Percentiles rank a stretch among this genome's conserved stretches.
Conservation (phyloP, 768 basidiomycete species). For the Astraeus odoratus region DNA sequence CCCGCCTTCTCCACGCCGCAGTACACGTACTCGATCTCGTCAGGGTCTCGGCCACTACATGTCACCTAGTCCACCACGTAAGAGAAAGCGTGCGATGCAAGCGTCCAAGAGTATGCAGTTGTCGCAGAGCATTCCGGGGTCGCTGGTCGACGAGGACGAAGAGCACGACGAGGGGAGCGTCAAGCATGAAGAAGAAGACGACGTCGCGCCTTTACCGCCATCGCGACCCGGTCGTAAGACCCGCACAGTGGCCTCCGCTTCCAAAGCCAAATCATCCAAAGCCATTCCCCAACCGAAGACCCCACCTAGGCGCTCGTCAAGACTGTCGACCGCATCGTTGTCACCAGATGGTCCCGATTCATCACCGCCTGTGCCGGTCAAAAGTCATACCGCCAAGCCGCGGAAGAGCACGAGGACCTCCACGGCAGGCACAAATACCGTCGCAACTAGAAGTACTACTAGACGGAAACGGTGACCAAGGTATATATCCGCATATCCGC, state of each 20-base stretch:
- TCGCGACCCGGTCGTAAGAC: conserved; percentile 7
- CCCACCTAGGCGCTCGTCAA: conserved; percentile 31
- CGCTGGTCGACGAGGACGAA: conserved; percentile 34
- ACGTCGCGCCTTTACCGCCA: conserved; percentile 27
- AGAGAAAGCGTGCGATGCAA: conserved; percentile 2
- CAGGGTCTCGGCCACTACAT: not conserved
- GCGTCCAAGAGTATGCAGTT: conserved; percentile 9
- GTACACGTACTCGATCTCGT: not conserved
- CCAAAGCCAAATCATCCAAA: conserved; percentile 3
- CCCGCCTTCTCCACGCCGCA: conserved; percentile 1
- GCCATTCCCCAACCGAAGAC: conserved; percentile 10
- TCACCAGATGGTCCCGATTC: conserved; percentile 25
- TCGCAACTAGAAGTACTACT: conserved; percentile 23
- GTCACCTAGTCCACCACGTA: conserved; percentile 9
- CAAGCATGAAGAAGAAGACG: conserved; percentile 30
- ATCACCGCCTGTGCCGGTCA: conserved; percentile 18
- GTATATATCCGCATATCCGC: not conserved
- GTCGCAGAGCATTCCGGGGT: conserved; percentile 37
- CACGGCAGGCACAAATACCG: conserved; percentile 6
- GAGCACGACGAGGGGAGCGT: conserved; percentile 16
- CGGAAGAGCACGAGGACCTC: conserved; percentile 18
- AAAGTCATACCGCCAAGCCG: conserved; percentile 1
- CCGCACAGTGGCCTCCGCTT: conserved; percentile 6
- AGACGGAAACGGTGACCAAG: conserved; percentile 24
- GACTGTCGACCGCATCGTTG: conserved; percentile 28